Evolutionary conservation across 345 rosid species (phyloP), one percentile per base, ranked within the genome.

Genomic region (Psidium friedrichsthalianum): DNA sequence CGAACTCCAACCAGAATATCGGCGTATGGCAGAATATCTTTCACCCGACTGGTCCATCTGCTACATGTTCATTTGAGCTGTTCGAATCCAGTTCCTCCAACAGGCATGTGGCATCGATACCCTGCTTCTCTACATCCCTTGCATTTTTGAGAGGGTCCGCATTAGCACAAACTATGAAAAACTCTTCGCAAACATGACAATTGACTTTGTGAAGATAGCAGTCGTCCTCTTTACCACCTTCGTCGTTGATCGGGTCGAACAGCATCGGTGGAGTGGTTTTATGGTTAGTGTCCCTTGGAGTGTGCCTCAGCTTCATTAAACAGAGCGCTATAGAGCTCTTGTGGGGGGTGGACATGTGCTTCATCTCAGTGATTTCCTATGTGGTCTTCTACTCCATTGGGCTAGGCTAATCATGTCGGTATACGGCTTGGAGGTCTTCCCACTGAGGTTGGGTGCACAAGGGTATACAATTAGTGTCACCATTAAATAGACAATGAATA

Each of bases 351-450:
- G 96, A 83, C 1, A 5, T 96, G 52, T 83, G 93, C 49, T 90
- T 95, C 53, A 7, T 93, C 1, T 91, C 90, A 27, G 94, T 94
- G 18, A 84, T 95, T 61, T 88, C 93, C 18, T 93, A 87, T 86
- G 98, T 95, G n/a, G 94, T 95, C 3, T 86, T 90, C 74, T 97
- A 95, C 84, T 96, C 98, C 1, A 95, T 97, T 4, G 99, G 98
- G 69, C 83, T 93, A 86, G 96, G 11, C 96, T 96, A 1, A 91
- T 95, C 49, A 84, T 96, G 47, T 6, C 8, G 7, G 47, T 40
- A 5, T 97, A 95, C 74, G 91, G 91, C 86, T 87, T 95, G 4
- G 99, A 97, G 92, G 94, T 95, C 25, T 93, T 95, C 57, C 99
- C 98, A 18, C 85, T 96, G 86, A 81, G 91, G 86, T 88, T 97